Evolutionary conservation across 805 yeast genomes (phyloP).

Genomic region (Candida endomychidarum): DNA sequence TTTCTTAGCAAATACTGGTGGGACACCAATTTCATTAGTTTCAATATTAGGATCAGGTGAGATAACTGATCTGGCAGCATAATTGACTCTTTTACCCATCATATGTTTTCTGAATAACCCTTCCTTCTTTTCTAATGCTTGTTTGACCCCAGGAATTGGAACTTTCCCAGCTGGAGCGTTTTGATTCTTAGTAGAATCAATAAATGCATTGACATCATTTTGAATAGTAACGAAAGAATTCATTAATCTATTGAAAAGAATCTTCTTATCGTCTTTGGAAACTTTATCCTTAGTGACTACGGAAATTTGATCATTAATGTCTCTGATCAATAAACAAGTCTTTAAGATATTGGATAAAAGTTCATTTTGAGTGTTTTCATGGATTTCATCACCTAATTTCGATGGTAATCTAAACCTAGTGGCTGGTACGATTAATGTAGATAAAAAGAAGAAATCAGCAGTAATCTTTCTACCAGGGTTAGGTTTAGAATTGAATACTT

Average conservation of each 20-base stretch:
- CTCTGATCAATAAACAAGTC: conserved; percentile 80
- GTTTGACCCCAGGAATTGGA: conserved; percentile 94
- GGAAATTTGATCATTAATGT: conserved; percentile 81
- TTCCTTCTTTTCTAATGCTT: conserved; percentile 96
- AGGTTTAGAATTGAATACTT: conserved; percentile 83
- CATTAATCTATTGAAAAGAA: conserved; percentile 86
- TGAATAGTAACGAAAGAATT: conserved; percentile 93
- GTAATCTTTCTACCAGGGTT: conserved; percentile 41
- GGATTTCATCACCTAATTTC: conserved; percentile 93
- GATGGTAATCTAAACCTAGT: conserved; percentile 97
- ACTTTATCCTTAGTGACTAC: conserved; percentile 37
- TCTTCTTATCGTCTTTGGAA: conserved; percentile 64
- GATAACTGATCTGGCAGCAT: conserved; percentile 98
- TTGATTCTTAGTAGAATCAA: conserved; percentile 89
- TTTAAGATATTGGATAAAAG: conserved; percentile 75
- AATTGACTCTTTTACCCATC: conserved; percentile 99
- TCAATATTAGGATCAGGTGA: conserved; percentile 98
- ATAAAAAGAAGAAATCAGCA: conserved; percentile 88
- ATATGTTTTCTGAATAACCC: conserved; percentile 97
- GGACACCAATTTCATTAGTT: conserved; percentile 97
- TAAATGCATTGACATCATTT: conserved; percentile 90
- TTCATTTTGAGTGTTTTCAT: conserved; percentile 92
- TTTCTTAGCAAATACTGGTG: conserved; percentile 96
- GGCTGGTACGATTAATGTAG: conserved; percentile 89
- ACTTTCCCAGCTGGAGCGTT: conserved; percentile 63